Percentiles rank a stretch among this genome's conserved stretches.
phyloP scores from a whole-genome alignment of 2,329 filamentous ascomycete species.

The Aspergillus quadricinctus region DNA sequence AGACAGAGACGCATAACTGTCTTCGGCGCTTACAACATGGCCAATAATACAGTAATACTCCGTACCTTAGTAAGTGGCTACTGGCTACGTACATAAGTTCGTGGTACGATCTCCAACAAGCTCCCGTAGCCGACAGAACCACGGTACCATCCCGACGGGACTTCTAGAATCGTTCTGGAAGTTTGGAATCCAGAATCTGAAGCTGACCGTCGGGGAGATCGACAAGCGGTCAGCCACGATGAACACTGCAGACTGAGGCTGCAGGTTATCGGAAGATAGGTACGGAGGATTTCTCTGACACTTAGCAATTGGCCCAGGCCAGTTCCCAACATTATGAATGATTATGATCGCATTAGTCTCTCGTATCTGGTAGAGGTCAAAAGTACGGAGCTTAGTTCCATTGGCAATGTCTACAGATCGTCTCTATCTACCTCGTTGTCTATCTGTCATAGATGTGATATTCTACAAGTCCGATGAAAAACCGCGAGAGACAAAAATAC shows the following conservation, averaged over 20 bases:
- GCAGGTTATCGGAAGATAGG: neutral
- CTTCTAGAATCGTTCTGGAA: slow-evolving; percentile 6
- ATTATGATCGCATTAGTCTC: neutral
- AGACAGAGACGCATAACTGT: neutral
- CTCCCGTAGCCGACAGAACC: neutral
- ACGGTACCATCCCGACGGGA: neutral
- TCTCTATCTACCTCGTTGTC: neutral
- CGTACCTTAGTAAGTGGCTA: too few relatives aligned
- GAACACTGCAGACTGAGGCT: neutral
- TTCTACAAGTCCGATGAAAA: neutral
- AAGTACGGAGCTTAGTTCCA: neutral
- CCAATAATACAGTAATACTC: too few relatives aligned
- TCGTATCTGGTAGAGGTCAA: neutral
- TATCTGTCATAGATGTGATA: neutral
- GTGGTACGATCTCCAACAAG: slow-evolving; percentile 3
- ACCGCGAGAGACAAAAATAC: neutral
- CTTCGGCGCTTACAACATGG: too few relatives aligned
- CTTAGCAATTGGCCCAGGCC: neutral
- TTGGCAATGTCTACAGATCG: neutral
- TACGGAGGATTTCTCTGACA: neutral
- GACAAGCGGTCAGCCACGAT: neutral
- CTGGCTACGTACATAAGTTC: neutral
- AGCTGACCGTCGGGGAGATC: neutral
- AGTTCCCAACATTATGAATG: neutral
- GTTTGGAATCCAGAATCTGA: neutral